These are phyloP conservation scores for Acanthamoeba culbertsoni DNA, from an alignment of 208 protist genomes.

Conservation along the genomic window DNA sequence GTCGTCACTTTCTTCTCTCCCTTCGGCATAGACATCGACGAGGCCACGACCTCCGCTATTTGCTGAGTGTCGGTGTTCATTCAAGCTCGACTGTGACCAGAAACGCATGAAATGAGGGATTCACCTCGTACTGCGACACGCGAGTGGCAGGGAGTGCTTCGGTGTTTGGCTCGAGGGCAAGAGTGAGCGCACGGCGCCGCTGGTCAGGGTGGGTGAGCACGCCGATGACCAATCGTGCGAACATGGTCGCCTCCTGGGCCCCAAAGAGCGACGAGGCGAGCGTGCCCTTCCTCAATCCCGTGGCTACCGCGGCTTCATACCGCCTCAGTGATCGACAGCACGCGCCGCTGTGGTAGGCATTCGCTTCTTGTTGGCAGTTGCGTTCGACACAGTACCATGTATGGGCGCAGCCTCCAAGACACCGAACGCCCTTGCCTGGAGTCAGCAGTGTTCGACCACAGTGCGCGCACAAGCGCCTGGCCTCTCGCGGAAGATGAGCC, in stretches of 20 bases:
- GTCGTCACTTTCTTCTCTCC: neutral
- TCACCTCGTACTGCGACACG: neutral
- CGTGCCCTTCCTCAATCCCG: neutral
- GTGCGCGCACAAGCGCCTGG: neutral
- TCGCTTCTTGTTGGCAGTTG: neutral
- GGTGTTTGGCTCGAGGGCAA: neutral
- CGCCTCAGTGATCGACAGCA: neutral
- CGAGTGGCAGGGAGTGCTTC: neutral
- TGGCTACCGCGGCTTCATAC: neutral
- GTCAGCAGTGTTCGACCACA: neutral
- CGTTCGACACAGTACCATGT: neutral
- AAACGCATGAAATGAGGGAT: neutral
- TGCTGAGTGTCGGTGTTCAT: neutral
- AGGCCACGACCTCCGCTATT: neutral
- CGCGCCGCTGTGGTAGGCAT: neutral
- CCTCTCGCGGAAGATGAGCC: neutral
- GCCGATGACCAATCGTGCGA: slow-evolving; percentile 7
- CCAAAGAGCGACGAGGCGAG: neutral
- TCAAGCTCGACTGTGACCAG: neutral
- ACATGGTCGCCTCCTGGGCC: neutral
- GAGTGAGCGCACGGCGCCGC: neutral
- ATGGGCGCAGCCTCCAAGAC: neutral
- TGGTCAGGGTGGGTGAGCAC: neutral
- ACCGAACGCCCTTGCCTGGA: neutral
- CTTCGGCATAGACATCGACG: neutral